Evolutionary conservation across 2,329 filamentous ascomycete genomes (phyloP).

Genomic region (Trichothecium sympodiale): DNA sequence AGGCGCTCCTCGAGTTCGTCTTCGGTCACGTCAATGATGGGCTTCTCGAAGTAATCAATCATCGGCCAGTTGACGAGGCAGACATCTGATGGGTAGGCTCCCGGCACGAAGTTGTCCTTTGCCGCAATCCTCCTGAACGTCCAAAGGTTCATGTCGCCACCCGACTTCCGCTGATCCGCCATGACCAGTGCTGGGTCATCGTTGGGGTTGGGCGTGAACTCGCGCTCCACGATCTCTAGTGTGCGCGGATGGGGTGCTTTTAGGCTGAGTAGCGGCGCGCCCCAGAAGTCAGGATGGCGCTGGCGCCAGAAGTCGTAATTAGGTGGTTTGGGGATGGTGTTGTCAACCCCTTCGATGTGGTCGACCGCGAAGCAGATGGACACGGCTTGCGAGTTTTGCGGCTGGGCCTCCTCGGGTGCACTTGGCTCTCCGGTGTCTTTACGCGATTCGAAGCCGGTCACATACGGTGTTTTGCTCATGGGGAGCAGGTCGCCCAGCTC

Average conservation of each 20-base stretch:
- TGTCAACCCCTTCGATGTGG: constrained; percentile 14
- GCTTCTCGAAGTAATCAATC: constrained; percentile 18
- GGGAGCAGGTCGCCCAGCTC: constrained; percentile 12
- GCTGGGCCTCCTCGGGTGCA: constrained; percentile 14
- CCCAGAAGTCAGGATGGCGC: constrained; percentile 15
- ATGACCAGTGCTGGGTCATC: constrained; percentile 13
- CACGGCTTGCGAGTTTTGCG: constrained; percentile 15
- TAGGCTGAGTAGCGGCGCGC: constrained; percentile 12
- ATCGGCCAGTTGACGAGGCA: constrained; percentile 18
- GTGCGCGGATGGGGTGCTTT: constrained; percentile 15
- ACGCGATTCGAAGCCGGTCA: constrained; percentile 14
- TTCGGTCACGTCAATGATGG: constrained; percentile 14
- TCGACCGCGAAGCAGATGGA: constrained; percentile 18
- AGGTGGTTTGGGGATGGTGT: constrained; percentile 11
- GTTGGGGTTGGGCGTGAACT: constrained; percentile 14
- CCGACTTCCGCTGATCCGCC: constrained; percentile 13
- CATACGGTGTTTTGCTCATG: constrained; percentile 12
- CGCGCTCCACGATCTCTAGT: constrained; percentile 15
- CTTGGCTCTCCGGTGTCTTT: constrained; percentile 15
- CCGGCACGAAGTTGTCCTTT: constrained; percentile 10
- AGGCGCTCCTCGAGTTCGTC: constrained; percentile 9
- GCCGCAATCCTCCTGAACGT: constrained; percentile 15
- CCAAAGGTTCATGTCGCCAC: constrained; percentile 18
- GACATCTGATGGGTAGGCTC: constrained; percentile 13
- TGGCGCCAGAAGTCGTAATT: constrained; percentile 14